Evolutionary conservation across 2,329 filamentous ascomycete species (phyloP).

Genomic region (Pseudogymnoascus sp.): DNA sequence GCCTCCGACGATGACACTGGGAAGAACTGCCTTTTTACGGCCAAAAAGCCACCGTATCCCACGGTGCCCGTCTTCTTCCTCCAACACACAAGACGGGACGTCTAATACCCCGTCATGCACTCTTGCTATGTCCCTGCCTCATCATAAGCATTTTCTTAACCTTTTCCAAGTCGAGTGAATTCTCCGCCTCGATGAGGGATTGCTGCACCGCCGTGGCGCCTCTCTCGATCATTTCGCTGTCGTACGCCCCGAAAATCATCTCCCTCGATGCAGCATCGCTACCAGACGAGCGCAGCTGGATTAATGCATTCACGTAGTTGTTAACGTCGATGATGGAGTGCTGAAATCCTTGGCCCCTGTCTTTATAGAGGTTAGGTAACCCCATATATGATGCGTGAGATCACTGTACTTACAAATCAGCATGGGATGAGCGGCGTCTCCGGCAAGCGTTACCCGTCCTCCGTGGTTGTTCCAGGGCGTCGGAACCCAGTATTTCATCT

Average conservation of each 20-base stretch:
- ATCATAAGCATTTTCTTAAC: constrained; percentile 31
- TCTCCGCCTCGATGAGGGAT: constrained; percentile 29
- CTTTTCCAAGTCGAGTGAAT: constrained; percentile 25
- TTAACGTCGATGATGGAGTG: constrained; percentile 35
- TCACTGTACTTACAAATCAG: constrained; percentile 37
- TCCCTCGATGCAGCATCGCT: constrained; percentile 12
- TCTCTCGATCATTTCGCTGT: constrained; percentile 29
- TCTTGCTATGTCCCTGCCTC: constrained; percentile 23
- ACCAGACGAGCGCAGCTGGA: constrained; percentile 17
- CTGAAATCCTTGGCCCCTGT: constrained; percentile 40
- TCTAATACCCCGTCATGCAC: constrained; percentile 12
- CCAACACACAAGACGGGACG: background rate
- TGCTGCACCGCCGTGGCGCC: constrained; percentile 31
- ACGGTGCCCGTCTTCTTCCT: too few species aligned
- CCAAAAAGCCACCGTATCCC: too few species aligned
- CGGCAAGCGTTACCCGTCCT: constrained; percentile 33
- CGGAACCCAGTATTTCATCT: constrained; percentile 32
- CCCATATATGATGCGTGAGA: background rate
- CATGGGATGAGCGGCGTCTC: constrained; percentile 42
- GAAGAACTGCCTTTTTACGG: too few species aligned
- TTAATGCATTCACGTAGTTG: constrained; percentile 32
- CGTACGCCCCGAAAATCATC: constrained; percentile 25
- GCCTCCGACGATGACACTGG: too few species aligned
- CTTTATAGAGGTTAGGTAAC: constrained; percentile 15
- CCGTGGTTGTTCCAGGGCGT: constrained; percentile 21